A percentile compares a stretch with the other conserved stretches of the same genome.
Conservation (phyloP, 345 rosid genomes). For the Ceriops zippeliana region DNA sequence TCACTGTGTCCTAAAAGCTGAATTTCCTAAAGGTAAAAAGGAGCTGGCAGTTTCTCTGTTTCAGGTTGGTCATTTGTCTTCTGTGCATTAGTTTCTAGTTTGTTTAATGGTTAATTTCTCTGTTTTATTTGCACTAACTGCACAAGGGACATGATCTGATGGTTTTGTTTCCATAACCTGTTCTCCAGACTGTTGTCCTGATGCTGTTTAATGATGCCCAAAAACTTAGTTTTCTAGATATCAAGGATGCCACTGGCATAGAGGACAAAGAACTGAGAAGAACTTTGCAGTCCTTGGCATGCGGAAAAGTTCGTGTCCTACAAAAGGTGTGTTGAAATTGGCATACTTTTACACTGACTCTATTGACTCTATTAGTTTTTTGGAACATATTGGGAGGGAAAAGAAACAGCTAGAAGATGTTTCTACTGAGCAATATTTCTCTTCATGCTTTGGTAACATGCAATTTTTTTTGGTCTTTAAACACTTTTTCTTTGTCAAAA, state of each 20-base stretch:
- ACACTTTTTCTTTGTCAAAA: too few relatives aligned
- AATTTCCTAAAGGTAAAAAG: conserved; percentile 84
- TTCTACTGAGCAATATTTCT: too few relatives aligned
- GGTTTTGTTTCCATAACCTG: conserved; percentile 7
- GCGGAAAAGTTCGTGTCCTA: conserved; percentile 94
- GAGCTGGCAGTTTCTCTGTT: conserved; percentile 96
- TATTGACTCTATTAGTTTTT: not conserved
- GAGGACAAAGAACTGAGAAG: conserved; percentile 94
- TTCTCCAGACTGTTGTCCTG: conserved; percentile 81
- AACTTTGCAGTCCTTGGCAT: conserved; percentile 95
- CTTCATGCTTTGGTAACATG: too few relatives aligned
- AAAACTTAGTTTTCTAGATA: conserved; percentile 86
- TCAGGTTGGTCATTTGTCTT: conserved; percentile 56
- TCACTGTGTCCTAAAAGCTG: conserved; percentile 91
- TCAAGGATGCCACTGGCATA: conserved; percentile 83
- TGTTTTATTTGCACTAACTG: not conserved
- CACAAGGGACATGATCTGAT: conserved; percentile 14
- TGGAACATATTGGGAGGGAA: too few relatives aligned
- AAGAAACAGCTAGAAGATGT: too few relatives aligned
- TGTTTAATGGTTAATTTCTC: not conserved
- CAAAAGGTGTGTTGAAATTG: conserved; percentile 54
- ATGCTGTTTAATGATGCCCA: conserved; percentile 96
- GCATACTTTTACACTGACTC: not conserved
- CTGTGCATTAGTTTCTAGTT: not conserved
- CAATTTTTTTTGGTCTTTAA: too few relatives aligned